Evolutionary conservation across 257 asterid species (phyloP).

Genomic region (Fraxinus americana): DNA sequence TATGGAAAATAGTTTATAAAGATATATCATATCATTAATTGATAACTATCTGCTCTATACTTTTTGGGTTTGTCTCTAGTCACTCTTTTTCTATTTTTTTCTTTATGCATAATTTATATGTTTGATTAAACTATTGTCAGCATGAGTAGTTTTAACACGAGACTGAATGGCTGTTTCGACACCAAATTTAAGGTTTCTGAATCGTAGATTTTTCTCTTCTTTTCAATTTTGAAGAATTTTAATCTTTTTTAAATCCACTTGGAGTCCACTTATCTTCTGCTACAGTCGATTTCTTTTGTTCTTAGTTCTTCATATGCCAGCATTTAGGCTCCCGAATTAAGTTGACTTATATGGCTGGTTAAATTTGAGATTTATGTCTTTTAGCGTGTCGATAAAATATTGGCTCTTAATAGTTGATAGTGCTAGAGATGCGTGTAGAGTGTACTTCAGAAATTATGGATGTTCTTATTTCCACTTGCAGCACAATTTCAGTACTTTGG

Average conservation of each 20-base stretch:
- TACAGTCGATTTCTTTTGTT: neutral
- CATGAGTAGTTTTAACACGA: neutral
- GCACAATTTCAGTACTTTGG: conserved; percentile 43
- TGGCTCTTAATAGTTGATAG: neutral
- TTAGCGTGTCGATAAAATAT: neutral
- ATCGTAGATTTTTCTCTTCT: neutral
- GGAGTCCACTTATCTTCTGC: neutral
- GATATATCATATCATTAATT: neutral
- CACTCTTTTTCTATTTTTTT: neutral
- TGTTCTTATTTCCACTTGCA: conserved; percentile 32
- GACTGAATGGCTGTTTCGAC: neutral
- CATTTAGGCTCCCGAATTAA: neutral
- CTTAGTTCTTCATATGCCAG: neutral
- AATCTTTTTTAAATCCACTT: neutral
- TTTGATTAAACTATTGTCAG: neutral
- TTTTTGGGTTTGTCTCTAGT: neutral
- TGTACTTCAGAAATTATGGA: conserved; percentile 2
- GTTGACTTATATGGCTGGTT: neutral
- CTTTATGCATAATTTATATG: neutral
- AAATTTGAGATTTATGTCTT: neutral
- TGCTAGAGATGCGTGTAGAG: neutral
- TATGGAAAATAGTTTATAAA: neutral
- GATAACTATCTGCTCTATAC: neutral
- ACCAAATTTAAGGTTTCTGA: neutral
- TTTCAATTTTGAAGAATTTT: neutral